These are phyloP conservation scores for Albifimbria verrucaria DNA, from an alignment of 2,329 filamentous ascomycete species.

Conservation along the genomic window DNA sequence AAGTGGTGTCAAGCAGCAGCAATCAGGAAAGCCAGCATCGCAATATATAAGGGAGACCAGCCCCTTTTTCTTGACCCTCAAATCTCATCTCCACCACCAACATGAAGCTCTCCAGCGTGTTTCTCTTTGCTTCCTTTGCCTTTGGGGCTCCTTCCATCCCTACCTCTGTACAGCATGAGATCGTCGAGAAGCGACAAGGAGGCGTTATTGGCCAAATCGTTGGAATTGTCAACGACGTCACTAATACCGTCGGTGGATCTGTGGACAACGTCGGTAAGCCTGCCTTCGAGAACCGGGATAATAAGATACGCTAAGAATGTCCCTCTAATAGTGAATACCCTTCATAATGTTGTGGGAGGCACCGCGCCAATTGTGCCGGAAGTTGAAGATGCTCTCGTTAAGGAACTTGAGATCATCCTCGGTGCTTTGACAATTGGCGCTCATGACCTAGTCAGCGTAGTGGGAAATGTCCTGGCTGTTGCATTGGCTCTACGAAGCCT, in stretches of 20 bases:
- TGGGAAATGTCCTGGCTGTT: no score
- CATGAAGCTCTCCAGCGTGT: no score
- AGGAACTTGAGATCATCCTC: neutral
- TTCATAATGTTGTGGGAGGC: neutral
- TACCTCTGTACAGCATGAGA: no score
- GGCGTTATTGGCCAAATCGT: neutral
- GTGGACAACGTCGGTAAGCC: neutral
- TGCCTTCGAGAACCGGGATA: neutral
- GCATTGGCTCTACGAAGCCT: neutral
- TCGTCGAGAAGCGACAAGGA: neutral
- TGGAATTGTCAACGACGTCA: neutral
- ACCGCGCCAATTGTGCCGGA: no score
- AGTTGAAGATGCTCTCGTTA: neutral
- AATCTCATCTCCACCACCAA: no score
- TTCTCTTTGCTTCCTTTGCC: no score
- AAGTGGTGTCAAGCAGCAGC: no score
- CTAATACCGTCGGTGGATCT: neutral
- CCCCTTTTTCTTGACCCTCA: no score
- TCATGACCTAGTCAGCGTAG: neutral
- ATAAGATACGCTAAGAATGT: neutral
- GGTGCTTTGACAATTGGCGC: neutral
- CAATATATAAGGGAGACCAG: no score
- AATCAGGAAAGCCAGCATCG: no score
- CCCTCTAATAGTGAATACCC: neutral
- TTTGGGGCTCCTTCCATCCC: no score